A percentile compares a stretch with the other conserved stretches of the same genome.
phyloP scores from a whole-genome alignment of 2,329 filamentous ascomycete genomes.

The Talaromyces sp. region DNA sequence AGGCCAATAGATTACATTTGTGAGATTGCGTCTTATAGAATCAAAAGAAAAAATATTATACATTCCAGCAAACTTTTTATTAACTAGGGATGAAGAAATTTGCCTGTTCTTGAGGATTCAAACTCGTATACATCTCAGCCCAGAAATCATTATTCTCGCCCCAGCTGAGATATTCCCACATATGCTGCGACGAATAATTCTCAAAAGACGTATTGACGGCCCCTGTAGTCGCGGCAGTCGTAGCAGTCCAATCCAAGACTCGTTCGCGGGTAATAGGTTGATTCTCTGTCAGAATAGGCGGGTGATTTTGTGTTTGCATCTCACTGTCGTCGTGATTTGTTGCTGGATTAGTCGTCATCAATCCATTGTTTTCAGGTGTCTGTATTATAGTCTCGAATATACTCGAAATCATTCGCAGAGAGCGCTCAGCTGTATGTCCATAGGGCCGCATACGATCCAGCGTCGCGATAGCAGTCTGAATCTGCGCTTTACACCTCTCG shows the following conservation, averaged over 20 bases:
- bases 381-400: not conserved
- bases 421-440: slow-evolving; percentile 5
- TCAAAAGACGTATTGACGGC: slow-evolving; percentile 25
- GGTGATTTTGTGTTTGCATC: not conserved
- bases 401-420: not conserved
- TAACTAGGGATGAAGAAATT: slow-evolving; percentile 38
- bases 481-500: not conserved
- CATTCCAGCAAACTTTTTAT: not conserved
- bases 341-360: not conserved
- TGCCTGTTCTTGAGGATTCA: slow-evolving; percentile 41
- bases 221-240: not conserved
- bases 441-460: slow-evolving; percentile 8
- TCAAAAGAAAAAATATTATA: not conserved
- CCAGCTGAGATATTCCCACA: slow-evolving; percentile 51
- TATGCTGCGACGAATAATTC: slow-evolving; percentile 59
- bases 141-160: slow-evolving; percentile 51
- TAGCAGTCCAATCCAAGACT: slow-evolving; percentile 2
- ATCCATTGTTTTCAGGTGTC: not conserved
- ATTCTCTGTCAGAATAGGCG: not conserved
- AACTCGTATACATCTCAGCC: slow-evolving; percentile 27
- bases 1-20: slow-evolving; percentile 2
- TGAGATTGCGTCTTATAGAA: slow-evolving; percentile 22
- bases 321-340: not conserved
- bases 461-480: not conserved
- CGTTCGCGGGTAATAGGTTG: slow-evolving; percentile 4